These are phyloP conservation scores for Trichoderma sp. DNA, from an alignment of 2,329 filamentous ascomycete species.

Conservation along the genomic window DNA sequence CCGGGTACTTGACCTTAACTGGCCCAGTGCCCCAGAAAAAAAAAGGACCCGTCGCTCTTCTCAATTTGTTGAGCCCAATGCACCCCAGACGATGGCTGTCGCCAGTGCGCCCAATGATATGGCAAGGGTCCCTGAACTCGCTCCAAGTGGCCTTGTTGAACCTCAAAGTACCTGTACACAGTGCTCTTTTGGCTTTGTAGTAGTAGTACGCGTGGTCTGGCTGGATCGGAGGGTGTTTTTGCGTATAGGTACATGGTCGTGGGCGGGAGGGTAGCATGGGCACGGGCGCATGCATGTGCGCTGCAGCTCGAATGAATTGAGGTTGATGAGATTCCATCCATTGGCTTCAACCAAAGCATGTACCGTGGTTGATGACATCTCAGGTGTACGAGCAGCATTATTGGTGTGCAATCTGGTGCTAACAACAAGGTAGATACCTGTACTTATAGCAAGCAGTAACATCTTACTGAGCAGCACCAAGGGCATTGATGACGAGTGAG, in stretches of 20 bases:
- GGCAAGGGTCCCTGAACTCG: conserved; percentile 21
- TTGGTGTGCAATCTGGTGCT: background rate
- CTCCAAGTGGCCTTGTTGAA: background rate
- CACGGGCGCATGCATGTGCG: background rate
- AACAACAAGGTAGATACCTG: background rate
- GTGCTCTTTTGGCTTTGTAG: background rate
- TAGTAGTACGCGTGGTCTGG: background rate
- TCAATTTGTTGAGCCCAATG: conserved; percentile 19
- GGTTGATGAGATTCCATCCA: background rate
- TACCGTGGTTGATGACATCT: background rate
- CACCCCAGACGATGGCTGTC: conserved; percentile 23
- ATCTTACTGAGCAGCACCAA: background rate
- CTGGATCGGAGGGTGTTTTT: background rate
- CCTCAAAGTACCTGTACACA: background rate
- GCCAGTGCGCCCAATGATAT: conserved; percentile 22
- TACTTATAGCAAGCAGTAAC: background rate
- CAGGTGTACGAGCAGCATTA: background rate
- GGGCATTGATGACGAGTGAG: background rate
- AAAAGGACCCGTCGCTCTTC: conserved; percentile 2
- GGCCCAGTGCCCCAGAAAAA: background rate
- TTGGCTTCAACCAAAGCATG: background rate
- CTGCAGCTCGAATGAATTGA: background rate
- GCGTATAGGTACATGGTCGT: background rate
- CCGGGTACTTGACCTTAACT: background rate
- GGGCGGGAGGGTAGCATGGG: background rate